Percentiles rank a stretch among this genome's conserved stretches.
These are phyloP conservation scores for Sparassis latifolia DNA, from an alignment of 1,284 basidiomycete species.

Conservation along the genomic window DNA sequence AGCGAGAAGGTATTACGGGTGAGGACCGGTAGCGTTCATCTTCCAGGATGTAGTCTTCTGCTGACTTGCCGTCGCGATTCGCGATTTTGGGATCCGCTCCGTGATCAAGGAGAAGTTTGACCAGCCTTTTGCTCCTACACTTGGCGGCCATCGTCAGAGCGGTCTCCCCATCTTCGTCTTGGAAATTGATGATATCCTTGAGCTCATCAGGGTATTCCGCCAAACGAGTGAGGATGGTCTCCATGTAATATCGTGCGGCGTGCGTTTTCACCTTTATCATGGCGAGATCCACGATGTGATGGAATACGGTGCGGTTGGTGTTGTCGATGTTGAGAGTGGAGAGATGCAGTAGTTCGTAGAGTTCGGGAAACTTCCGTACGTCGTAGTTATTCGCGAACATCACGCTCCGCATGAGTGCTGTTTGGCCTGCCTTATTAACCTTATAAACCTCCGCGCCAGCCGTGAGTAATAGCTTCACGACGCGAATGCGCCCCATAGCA, in stretches of 20 bases:
- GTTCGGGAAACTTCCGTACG: constrained; percentile 96
- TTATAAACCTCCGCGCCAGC: constrained; percentile 97
- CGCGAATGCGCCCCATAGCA: constrained; percentile 96
- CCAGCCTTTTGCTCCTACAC: constrained; percentile 93
- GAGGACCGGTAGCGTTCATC: constrained; percentile 96
- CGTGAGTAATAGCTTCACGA: constrained; percentile 91
- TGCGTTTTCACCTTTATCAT: constrained; percentile 97
- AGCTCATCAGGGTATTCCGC: constrained; percentile 96
- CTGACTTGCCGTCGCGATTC: constrained; percentile 94
- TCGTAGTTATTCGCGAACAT: constrained; percentile 99
- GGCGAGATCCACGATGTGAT: constrained; percentile 98
- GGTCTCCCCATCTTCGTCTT: constrained; percentile 98
- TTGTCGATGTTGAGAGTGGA: constrained; percentile 99
- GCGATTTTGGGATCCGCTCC: constrained; percentile 95
- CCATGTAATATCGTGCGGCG: constrained; percentile 98
- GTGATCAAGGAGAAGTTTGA: constrained; percentile 94
- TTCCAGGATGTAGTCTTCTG: constrained; percentile 98
- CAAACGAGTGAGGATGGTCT: constrained; percentile 86
- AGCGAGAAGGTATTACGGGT: constrained; percentile 67
- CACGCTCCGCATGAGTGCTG: constrained; percentile 95
- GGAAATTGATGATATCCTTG: constrained; percentile 98
- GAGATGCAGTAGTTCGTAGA: constrained; percentile 94
- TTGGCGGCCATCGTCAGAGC: constrained; percentile 95
- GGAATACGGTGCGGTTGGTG: constrained; percentile 96
- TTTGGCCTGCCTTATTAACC: constrained; percentile 96